Evolutionary conservation across 768 basidiomycete genomes (phyloP).

Genomic region (Lactifluus rugatus): DNA sequence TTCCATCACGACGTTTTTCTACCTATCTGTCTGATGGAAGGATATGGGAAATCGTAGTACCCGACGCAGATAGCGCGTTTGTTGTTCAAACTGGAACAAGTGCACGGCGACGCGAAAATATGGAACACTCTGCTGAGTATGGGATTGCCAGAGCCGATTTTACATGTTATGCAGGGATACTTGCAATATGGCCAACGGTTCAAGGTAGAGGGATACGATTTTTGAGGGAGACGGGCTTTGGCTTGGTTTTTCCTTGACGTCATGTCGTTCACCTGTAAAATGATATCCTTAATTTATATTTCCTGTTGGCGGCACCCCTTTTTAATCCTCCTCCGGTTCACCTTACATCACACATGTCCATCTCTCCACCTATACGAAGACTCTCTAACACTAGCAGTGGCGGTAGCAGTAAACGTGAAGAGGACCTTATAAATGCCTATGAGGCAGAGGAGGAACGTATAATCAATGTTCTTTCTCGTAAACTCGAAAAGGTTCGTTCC

Average conservation of each 20-base stretch:
- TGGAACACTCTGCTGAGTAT: slow-evolving; percentile 88
- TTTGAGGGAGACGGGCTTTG: slow-evolving; percentile 29
- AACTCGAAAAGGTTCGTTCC: slow-evolving; percentile 63
- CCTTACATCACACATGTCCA: slow-evolving; percentile 25
- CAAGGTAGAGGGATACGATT: slow-evolving; percentile 80
- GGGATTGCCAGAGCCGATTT: slow-evolving; percentile 82
- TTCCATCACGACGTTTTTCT: slow-evolving; percentile 1
- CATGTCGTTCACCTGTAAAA: background rate
- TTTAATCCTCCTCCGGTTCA: background rate
- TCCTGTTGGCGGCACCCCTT: background rate
- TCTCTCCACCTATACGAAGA: slow-evolving; percentile 49
- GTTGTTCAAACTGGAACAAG: slow-evolving; percentile 88
- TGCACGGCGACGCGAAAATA: slow-evolving; percentile 91
- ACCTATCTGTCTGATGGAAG: background rate
- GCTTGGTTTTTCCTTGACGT: too few species aligned
- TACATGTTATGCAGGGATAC: slow-evolving; percentile 90
- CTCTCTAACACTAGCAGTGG: slow-evolving; percentile 43
- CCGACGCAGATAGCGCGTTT: slow-evolving; percentile 84
- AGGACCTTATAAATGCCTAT: slow-evolving; percentile 78
- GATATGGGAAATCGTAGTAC: slow-evolving; percentile 40
- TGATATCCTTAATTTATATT: slow-evolving; percentile 10
- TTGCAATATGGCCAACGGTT: slow-evolving; percentile 81
- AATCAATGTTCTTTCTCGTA: slow-evolving; percentile 71
- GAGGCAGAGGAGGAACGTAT: slow-evolving; percentile 88
- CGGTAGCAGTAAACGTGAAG: slow-evolving; percentile 42